Conservation (phyloP, 768 basidiomycete species). For the Hemileccinum impolitum region DNA sequence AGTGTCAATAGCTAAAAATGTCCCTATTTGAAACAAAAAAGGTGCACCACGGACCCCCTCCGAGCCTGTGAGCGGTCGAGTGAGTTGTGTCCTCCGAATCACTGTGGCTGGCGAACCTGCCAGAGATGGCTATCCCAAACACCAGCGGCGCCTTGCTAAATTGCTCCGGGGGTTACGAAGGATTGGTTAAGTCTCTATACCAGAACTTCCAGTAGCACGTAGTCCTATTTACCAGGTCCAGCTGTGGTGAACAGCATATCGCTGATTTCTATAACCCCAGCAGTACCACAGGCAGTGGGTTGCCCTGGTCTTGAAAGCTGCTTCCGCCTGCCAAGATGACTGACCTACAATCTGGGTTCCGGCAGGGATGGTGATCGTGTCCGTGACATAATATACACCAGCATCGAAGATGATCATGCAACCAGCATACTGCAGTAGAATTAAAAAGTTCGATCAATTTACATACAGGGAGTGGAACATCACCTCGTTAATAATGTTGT, state of each 20-base stretch:
- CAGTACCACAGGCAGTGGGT: conserved; percentile 45
- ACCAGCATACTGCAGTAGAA: conserved; percentile 49
- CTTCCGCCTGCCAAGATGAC: conserved; percentile 43
- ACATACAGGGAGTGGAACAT: not conserved
- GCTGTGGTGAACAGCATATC: conserved; percentile 60
- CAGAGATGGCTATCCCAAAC: conserved; percentile 48
- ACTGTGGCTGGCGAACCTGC: conserved; percentile 4
- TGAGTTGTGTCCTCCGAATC: not conserved
- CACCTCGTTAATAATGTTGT: conserved; percentile 55
- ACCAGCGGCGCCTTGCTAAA: conserved; percentile 50
- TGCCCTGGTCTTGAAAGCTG: conserved; percentile 37
- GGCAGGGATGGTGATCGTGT: conserved; percentile 46
- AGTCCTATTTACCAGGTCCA: conserved; percentile 37
- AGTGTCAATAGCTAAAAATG: conserved; percentile 46
- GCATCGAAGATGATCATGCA: conserved; percentile 83
- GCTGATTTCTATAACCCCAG: conserved; percentile 53
- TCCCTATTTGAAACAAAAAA: not conserved
- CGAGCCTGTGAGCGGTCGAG: conserved; percentile 14
- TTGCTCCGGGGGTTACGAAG: conserved; percentile 40
- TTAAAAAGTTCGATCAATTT: not conserved
- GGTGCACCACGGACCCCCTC: conserved; percentile 18
- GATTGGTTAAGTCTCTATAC: not conserved
- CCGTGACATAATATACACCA: conserved; percentile 45
- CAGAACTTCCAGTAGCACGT: not conserved
- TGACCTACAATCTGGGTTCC: conserved; percentile 46